Evolutionary conservation across 495 filamentous ascomycete species (phyloP).

Genomic region (Penicillium crystallinum): DNA sequence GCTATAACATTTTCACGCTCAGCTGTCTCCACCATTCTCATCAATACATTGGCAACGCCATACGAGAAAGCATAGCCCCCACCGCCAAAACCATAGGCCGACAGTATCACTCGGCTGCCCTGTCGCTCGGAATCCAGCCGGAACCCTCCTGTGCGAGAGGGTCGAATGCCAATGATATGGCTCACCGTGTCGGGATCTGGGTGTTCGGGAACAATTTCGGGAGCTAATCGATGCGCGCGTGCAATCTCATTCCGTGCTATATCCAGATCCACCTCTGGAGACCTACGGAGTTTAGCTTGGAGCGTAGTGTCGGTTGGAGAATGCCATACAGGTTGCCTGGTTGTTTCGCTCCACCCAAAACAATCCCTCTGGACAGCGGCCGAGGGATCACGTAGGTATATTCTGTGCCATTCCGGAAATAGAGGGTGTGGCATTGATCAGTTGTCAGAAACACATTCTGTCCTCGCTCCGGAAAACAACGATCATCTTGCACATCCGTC

Average conservation of each 20-base stretch:
- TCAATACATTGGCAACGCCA: constrained; percentile 35
- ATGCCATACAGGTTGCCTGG: constrained; percentile 31
- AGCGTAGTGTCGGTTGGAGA: neutral
- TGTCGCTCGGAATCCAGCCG: constrained; percentile 33
- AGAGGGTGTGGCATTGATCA: constrained; percentile 28
- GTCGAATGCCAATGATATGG: constrained; percentile 40
- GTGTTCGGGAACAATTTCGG: constrained; percentile 34
- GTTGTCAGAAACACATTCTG: constrained; percentile 41
- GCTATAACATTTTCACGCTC: constrained; percentile 33
- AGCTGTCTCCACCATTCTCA: constrained; percentile 35
- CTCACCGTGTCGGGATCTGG: constrained; percentile 28
- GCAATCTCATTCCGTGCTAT: constrained; percentile 39
- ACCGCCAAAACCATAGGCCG: constrained; percentile 42
- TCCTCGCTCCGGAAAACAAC: constrained; percentile 39
- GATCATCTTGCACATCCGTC: constrained; percentile 34
- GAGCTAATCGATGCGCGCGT: constrained; percentile 37
- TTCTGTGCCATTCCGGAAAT: constrained; percentile 42
- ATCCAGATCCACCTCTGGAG: constrained; percentile 33
- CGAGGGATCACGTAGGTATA: constrained; percentile 50
- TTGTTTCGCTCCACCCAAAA: constrained; percentile 46
- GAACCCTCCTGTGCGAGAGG: constrained; percentile 35
- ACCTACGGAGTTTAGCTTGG: constrained; percentile 12
- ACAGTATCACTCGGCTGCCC: constrained; percentile 26
- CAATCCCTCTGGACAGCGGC: constrained; percentile 36
- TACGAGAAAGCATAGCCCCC: constrained; percentile 44